Base-by-base conservation (phyloP, 1,284 basidiomycete species). In the Lignosus rhinocerotis region DNA sequence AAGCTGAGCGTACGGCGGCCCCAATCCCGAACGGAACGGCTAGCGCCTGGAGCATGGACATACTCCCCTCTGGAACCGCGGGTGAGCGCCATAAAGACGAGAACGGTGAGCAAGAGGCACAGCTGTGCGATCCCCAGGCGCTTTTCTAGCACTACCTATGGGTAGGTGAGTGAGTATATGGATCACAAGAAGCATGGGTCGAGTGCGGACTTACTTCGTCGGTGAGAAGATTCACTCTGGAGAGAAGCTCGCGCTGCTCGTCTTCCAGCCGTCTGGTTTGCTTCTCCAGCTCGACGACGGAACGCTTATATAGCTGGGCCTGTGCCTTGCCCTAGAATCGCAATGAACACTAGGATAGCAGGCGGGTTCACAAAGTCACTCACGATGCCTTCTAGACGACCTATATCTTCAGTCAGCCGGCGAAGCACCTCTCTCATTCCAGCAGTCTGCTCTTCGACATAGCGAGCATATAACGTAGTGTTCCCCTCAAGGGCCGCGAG, bases 391-490 rank as follows among this genome's bases (percentile, higher is more conserved):
- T 88, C 93, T 59, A 87, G 76, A 60, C 84, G 80, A 51, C 89
- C 90, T 46, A 94, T 83, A 70, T 96, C 90, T 72, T 90, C 92
- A 57, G 90, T 88, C n/a, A 96, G 75, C 39, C 89, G 77, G 51
- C 82, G 80, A 25, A 98, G 78, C 39, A 93, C 83, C 43, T 92
- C 88, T 6, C 93, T 80, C 36, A 97, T 82, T 36, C 87, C 84
- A 19, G 83, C 78, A 0, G 89, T 91, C 71, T 97, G 96, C 69
- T 96, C 94, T 68, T 96, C 94, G 25, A 97, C 88, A 71, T 97
- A 99, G 17, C 88, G 82, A 50, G 89, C 83, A 53, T 94, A 91
- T 1, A 98, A 78, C 0, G 93, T 94, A 42, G 94, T 90, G 69
- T 97, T 97, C 7, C 83, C 82, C 71, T 99, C 96, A 5, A 99